Evolutionary conservation across 805 yeast species (phyloP), one percentile per base, ranked within the genome.

Genomic region (Kodamaea kakaduensis): DNA sequence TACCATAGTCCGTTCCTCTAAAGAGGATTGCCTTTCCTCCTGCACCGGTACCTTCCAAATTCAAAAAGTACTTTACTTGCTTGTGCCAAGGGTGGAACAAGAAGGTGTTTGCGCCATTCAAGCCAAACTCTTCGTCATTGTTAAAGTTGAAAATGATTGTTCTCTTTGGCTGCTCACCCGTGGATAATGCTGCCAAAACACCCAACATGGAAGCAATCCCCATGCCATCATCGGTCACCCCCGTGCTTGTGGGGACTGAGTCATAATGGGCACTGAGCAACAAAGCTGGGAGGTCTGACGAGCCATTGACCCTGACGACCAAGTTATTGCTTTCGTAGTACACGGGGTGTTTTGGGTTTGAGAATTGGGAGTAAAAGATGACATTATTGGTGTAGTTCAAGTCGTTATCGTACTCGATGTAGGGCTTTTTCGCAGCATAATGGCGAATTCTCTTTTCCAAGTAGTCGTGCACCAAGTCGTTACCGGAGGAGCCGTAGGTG

Each of bases 171-270:
- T 73, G 81, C 1, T 58, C 45, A 0, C 67, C 55, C 7, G 40
- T 29, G 13, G 58, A 37, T 45, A 64, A 74, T 47, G 75, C 59
- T 25, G 77, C 69, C 40, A 88, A 59, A 3, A 84, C 63, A 1
- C 88, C 94, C 31, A 88, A 60, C 69, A 88, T 64, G 7, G 93
- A 72, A 1, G 88, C 95, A 41, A 86, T 69, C 6, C 96, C 96
- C 64, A 80, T 78, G 1, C 96, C 96, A 52, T 87, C 96, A 55
- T 89, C 97, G 2, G 96, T 89, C 2, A 93, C 78, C 19, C 97
- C 97, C 47, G 66, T 77, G 4, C 87, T 78, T 2, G 94, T 77
- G 14, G 96, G 94, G 6, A 88, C 96, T 6, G 90, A 77, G 60
- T 88, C 97, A 50, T 66, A 89, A 61, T 89, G 97, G 4, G 96